Base-by-base conservation (phyloP, 1,284 basidiomycete species). In the Irpex rosettiformis region DNA sequence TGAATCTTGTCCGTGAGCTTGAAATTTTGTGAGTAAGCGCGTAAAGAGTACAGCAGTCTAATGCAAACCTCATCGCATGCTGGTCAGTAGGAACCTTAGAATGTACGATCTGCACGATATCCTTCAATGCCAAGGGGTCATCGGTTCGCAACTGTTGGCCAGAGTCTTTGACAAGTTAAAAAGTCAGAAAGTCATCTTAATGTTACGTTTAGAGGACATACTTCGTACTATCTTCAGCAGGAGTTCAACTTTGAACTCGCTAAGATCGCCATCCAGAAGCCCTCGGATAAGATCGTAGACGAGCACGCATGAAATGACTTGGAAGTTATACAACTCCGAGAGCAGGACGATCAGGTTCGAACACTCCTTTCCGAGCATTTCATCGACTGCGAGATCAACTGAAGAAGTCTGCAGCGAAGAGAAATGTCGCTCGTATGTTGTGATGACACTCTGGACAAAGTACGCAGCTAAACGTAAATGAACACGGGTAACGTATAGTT, bases 251-350 rank as follows among this genome's bases (percentile, higher is more conserved):
- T 86, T 83, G 54, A 89, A 82, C 72, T 98, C 96, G 0, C 80
- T 79, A 58, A 95, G 71, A 5, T 82, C 76, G 27, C 77, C 77
- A 4, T 84, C 78, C 51, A 99, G 79, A 58, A 98, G 81, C 6
- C 82, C 80, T 3, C 91, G 86, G 63, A 99, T 88, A 53, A 98
- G 72, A 69, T 98, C 96, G 73, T 96, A 98, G 47, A 98, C 77
- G 18, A 99, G 79, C 3, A 90, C 79, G 60, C 88, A 93, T 1
- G 93, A 94, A 49, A 98, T 83, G 24, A 98, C 92, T 72, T 94
- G 91, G 68, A 98, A 93, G 71, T 98, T 98, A 78, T 98, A 98
- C 37, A 99, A 76, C 70, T 98, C 94, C 2, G 94, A 91, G 22
- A 98, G 77, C 7, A 99, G 81, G 0, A 93, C 85, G 30, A 96